These are phyloP conservation scores for Thermoascus crustaceus DNA, from an alignment of 2,329 filamentous ascomycete species.

Conservation along the genomic window DNA sequence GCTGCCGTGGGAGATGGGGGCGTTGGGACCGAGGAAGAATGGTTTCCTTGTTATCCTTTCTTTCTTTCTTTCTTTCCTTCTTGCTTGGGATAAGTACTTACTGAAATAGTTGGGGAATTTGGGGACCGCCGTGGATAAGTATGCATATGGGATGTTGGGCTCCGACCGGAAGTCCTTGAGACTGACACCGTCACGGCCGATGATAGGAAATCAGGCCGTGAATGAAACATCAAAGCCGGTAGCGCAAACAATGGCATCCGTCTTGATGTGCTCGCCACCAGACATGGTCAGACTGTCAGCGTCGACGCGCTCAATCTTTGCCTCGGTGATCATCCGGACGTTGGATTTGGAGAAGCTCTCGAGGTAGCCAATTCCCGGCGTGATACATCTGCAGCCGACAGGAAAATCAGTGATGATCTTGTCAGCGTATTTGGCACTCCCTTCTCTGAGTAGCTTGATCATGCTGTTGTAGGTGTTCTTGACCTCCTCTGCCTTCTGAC, in stretches of 20 bases:
- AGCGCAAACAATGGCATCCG: conserved; percentile 10
- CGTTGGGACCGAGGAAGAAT: conserved; percentile 43
- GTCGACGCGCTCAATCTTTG: conserved; percentile 9
- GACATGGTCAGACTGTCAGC: conserved; percentile 10
- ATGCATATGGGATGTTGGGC: conserved; percentile 13
- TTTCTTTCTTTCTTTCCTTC: neutral
- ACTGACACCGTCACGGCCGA: conserved; percentile 12
- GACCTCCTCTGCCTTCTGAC: too few species aligned
- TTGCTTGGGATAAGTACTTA: neutral
- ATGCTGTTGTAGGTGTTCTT: conserved; percentile 2
- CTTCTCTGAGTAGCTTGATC: conserved; percentile 2
- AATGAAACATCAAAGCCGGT: conserved; percentile 12
- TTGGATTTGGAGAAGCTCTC: conserved; percentile 13
- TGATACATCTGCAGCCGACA: conserved; percentile 15
- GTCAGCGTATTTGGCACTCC: neutral
- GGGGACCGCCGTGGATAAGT: conserved; percentile 14
- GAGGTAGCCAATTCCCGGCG: conserved; percentile 16
- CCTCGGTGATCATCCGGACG: conserved; percentile 9
- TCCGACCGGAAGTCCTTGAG: conserved; percentile 16
- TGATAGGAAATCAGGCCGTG: conserved; percentile 16
- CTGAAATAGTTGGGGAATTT: conserved; percentile 20
- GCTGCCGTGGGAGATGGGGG: conserved; percentile 44
- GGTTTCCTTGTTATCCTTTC: neutral
- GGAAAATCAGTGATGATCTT: conserved; percentile 12
- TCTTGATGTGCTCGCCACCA: conserved; percentile 10